A percentile compares a stretch with the other conserved stretches of the same genome.
phyloP scores from a whole-genome alignment of 495 filamentous ascomycete species.

The Penicillium canariense region DNA sequence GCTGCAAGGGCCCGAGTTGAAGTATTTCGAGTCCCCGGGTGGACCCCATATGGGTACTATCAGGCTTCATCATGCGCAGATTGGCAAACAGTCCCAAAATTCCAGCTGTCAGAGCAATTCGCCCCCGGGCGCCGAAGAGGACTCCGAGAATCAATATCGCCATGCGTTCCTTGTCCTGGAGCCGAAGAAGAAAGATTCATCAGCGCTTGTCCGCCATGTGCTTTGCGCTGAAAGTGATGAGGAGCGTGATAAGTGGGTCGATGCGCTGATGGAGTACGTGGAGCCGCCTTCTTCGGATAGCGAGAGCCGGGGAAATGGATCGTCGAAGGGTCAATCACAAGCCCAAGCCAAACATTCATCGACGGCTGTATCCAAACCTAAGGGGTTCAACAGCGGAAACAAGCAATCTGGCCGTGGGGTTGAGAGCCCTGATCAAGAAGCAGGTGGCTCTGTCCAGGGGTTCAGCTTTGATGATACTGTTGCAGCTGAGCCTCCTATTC shows the following conservation, averaged over 20 bases:
- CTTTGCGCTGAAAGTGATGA: conserved; percentile 91
- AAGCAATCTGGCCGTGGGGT: conserved; percentile 49
- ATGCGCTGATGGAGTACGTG: conserved; percentile 85
- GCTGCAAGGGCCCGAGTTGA: conserved; percentile 82
- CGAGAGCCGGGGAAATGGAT: conserved; percentile 28
- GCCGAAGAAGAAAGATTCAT: conserved; percentile 94
- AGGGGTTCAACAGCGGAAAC: conserved; percentile 22
- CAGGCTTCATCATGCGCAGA: conserved; percentile 85
- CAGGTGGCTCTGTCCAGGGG: conserved; percentile 61
- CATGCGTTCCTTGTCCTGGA: conserved; percentile 95
- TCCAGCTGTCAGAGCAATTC: conserved; percentile 53
- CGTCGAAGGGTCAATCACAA: conserved; percentile 24
- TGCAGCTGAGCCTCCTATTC: conserved; percentile 65
- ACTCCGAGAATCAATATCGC: conserved; percentile 89
- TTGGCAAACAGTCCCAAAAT: conserved; percentile 79
- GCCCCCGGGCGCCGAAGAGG: conserved; percentile 60
- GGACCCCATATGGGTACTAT: conserved; percentile 90
- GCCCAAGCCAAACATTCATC: conserved; percentile 15
- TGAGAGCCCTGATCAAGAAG: conserved; percentile 40
- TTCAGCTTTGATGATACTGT: conserved; percentile 83
- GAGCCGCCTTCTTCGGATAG: conserved; percentile 63
- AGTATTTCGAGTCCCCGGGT: conserved; percentile 87
- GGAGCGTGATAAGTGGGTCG: conserved; percentile 93
- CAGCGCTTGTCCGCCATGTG: conserved; percentile 86
- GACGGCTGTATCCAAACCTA: conserved; percentile 26